Evolutionary conservation across 225 moss, liverwort and hornwort genomes (phyloP).

Genomic region (Physcomitrellopsis africana): DNA sequence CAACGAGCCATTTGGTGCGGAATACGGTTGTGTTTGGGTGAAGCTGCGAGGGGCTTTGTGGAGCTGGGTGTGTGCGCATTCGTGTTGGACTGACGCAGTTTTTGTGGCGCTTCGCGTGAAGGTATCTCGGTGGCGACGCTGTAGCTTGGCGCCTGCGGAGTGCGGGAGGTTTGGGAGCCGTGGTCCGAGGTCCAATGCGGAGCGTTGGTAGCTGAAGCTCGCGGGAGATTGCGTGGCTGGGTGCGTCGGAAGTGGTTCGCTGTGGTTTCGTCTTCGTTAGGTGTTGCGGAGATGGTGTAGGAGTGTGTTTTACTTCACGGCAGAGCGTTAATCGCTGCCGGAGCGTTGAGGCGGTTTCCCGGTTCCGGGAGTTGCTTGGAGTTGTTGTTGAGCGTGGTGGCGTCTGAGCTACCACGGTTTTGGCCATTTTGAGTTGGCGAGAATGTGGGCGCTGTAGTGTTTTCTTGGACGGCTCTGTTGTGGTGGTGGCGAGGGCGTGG

Average conservation of each 20-base stretch:
- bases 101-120: not conserved
- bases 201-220: not conserved
- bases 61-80: not conserved
- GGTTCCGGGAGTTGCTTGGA: not conserved
- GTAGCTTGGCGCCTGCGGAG: constrained; percentile 1
- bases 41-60: constrained; percentile 20
- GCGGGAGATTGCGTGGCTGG: constrained; percentile 8
- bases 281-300: not conserved
- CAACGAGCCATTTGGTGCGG: constrained; percentile 20
- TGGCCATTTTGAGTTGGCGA: not conserved
- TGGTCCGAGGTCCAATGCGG: not conserved
- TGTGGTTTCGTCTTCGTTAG: not conserved
- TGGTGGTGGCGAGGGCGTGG: not conserved
- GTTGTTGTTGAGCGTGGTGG: not conserved
- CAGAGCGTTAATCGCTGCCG: not conserved
- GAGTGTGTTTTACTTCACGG: not conserved
- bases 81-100: not conserved
- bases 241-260: constrained; percentile 2
- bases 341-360: not conserved
- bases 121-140: constrained; percentile 2
- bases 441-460: constrained; percentile 21
- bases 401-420: not conserved
- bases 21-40: not conserved
- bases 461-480: not conserved
- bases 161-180: not conserved